Evolutionary conservation across 2,329 filamentous ascomycete species (phyloP).

Genomic region (Beauveria caledonica): DNA sequence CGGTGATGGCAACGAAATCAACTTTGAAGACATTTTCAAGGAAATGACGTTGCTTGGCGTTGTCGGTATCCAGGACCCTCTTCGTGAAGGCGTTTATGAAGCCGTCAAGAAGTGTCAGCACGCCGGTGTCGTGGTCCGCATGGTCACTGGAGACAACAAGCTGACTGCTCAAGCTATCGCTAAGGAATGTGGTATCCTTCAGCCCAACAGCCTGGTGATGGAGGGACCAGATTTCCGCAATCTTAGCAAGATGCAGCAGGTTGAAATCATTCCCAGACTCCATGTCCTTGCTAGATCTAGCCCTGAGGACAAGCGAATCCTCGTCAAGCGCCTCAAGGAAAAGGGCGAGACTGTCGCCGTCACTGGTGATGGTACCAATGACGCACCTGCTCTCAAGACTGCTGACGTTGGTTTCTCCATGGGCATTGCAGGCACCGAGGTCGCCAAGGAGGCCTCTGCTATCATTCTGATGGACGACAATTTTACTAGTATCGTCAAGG

Average conservation of each 20-base stretch:
- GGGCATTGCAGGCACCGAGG: constrained; percentile 76
- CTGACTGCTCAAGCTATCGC: constrained; percentile 73
- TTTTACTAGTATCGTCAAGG: constrained; percentile 79
- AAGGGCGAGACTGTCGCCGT: constrained; percentile 72
- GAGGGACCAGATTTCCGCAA: constrained; percentile 74
- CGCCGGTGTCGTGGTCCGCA: constrained; percentile 71
- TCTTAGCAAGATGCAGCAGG: constrained; percentile 55
- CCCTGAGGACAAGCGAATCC: constrained; percentile 67
- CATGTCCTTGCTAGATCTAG: constrained; percentile 68
- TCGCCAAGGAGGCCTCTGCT: constrained; percentile 76
- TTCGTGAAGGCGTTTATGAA: constrained; percentile 65
- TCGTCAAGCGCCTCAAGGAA: constrained; percentile 64
- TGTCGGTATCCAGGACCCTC: constrained; percentile 74
- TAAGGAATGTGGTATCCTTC: constrained; percentile 67
- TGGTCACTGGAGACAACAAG: constrained; percentile 81
- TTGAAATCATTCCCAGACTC: constrained; percentile 58
- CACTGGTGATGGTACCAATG: constrained; percentile 77
- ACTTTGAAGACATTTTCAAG: constrained; percentile 58
- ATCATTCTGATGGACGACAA: constrained; percentile 87
- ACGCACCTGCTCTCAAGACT: constrained; percentile 71
- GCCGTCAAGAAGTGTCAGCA: constrained; percentile 66
- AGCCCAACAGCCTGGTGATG: constrained; percentile 60
- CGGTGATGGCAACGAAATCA: constrained; percentile 48
- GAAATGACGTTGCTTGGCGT: constrained; percentile 62
- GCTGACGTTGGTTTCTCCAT: constrained; percentile 81